These are phyloP conservation scores for Neltuma alba DNA, from an alignment of 306 rosid genomes.

Conservation along the genomic window DNA sequence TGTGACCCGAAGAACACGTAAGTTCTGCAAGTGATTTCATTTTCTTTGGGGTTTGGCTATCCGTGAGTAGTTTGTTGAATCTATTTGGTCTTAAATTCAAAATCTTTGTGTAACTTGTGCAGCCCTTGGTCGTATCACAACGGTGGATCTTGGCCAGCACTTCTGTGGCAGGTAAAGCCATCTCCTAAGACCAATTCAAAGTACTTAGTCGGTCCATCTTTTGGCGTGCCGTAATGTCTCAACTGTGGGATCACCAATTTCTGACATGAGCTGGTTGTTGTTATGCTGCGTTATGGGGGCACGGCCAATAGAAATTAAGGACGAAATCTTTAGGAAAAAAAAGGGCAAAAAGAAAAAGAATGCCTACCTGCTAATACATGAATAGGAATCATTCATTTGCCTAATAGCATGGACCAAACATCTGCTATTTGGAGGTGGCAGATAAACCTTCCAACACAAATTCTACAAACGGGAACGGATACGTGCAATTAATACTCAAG, in stretches of 20 bases:
- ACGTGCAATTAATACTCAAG: background rate
- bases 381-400: background rate
- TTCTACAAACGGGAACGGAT: background rate
- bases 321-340: too few relatives aligned
- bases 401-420: background rate
- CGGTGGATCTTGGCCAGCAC: slow-evolving; percentile 94
- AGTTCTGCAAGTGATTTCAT: slow-evolving; percentile 40
- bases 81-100: slow-evolving; percentile 15
- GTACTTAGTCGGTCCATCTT: background rate
- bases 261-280: background rate
- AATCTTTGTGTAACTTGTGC: slow-evolving; percentile 40
- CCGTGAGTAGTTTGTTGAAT: slow-evolving; percentile 8
- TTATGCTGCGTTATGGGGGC: background rate
- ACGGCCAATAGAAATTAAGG: background rate
- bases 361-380: background rate
- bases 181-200: background rate
- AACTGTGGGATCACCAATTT: background rate
- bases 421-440: background rate
- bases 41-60: background rate
- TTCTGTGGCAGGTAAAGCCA: slow-evolving; percentile 80
- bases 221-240: background rate
- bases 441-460: background rate
- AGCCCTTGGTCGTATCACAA: slow-evolving; percentile 97
- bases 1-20: slow-evolving; percentile 94
- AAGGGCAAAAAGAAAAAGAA: background rate